A percentile compares a stretch with the other conserved stretches of the same genome.
phyloP scores from a whole-genome alignment of 2,329 filamentous ascomycete genomes.

The Purpureocillium lavendulum region DNA sequence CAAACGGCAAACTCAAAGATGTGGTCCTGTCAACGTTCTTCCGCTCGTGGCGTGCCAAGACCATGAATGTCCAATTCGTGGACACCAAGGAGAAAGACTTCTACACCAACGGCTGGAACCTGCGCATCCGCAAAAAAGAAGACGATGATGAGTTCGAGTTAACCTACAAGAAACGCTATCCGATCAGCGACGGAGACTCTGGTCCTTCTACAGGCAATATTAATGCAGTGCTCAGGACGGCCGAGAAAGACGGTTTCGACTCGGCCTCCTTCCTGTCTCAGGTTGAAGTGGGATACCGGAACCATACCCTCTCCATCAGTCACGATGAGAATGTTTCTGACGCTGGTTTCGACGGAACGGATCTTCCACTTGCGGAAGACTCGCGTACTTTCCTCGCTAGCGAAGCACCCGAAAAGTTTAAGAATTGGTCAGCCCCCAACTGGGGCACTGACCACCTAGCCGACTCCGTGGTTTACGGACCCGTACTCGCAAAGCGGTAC shows the following conservation, averaged over 20 bases:
- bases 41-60: constrained; percentile 19
- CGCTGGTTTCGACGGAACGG: constrained; percentile 15
- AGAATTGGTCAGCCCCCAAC: constrained; percentile 15
- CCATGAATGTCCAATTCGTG: constrained; percentile 28
- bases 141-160: constrained; percentile 22
- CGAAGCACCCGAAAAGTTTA: constrained; percentile 21
- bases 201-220: constrained; percentile 6
- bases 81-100: constrained; percentile 22
- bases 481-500: constrained; percentile 19
- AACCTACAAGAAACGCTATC: constrained; percentile 30
- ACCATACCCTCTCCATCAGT: constrained; percentile 26
- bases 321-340: constrained; percentile 16
- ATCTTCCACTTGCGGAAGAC: constrained; percentile 12
- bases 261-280: constrained; percentile 22
- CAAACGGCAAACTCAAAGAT: constrained; percentile 18
- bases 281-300: constrained; percentile 27
- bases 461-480: constrained; percentile 19
- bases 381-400: constrained; percentile 14
- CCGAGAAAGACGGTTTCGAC: constrained; percentile 24
- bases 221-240: constrained; percentile 18
- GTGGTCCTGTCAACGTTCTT: constrained; percentile 19
- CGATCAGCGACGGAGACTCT: constrained; percentile 14
- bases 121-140: constrained; percentile 26
- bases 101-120: constrained; percentile 24
- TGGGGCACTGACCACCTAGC: constrained; percentile 17